Conservation (phyloP, 192 early-diverging fungal species). For the Gaertneriomyces sp. region DNA sequence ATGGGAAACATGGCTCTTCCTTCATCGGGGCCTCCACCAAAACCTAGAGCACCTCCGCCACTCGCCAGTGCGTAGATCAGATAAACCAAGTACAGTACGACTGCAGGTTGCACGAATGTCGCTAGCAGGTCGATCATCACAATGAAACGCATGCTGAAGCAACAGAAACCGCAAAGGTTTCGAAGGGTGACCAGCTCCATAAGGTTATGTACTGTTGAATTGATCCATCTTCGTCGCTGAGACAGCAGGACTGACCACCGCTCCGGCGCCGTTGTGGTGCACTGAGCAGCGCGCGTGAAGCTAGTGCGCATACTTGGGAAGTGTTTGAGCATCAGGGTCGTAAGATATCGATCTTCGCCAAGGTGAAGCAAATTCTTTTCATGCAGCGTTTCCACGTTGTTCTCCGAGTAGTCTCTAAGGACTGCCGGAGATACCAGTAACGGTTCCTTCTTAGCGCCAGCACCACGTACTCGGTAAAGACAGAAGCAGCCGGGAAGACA, state of each 20-base stretch:
- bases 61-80: conserved; percentile 62
- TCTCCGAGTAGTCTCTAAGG: conserved; percentile 74
- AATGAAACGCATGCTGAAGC: conserved; percentile 91
- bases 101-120: conserved; percentile 64
- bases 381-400: conserved; percentile 84
- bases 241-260: conserved; percentile 81
- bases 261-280: conserved; percentile 83
- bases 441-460: conserved; percentile 40
- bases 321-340: conserved; percentile 89
- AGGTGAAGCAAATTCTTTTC: conserved; percentile 87
- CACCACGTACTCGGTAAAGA: conserved; percentile 80
- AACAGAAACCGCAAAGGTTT: conserved; percentile 86
- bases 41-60: conserved; percentile 41
- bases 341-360: conserved; percentile 90
- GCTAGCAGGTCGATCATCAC: conserved; percentile 75
- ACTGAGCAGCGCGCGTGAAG: conserved; percentile 81
- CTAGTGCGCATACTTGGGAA: conserved; percentile 86
- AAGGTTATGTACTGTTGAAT: conserved; percentile 90
- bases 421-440: conserved; percentile 70
- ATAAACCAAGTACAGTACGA: conserved; percentile 42
- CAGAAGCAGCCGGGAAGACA: conserved; percentile 82
- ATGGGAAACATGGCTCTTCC: conserved; percentile 44
- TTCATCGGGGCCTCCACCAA: conserved; percentile 26
- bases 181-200: conserved; percentile 74
- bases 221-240: conserved; percentile 92